Conservation (phyloP, 148 eudicot species). For the Agrostemma githago region DNA sequence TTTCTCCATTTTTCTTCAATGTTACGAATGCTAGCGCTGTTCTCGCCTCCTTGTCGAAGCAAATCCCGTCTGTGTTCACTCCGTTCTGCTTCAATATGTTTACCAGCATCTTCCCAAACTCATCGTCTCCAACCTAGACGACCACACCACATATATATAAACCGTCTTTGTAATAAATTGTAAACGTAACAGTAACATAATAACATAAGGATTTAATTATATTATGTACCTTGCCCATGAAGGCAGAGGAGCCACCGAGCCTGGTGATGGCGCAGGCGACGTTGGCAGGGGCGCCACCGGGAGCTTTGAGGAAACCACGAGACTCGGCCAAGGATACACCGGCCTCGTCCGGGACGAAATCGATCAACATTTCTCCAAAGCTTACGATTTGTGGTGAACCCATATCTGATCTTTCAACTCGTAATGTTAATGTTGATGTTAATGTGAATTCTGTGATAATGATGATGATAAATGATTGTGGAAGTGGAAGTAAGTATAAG, state of each 20-base stretch:
- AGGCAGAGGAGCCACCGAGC: conserved; percentile 57
- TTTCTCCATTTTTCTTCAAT: conserved; percentile 39
- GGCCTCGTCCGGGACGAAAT: conserved; percentile 49
- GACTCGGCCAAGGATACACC: conserved; percentile 62
- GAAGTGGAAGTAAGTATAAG: too few species aligned
- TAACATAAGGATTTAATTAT: too few species aligned
- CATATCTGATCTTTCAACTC: conserved; percentile 7
- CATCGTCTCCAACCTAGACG: conserved; percentile 52
- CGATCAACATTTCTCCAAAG: conserved; percentile 68
- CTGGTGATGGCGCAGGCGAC: conserved; percentile 49
- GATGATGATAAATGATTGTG: too few species aligned
- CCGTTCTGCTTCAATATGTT: conserved; percentile 47
- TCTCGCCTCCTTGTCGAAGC: conserved; percentile 43
- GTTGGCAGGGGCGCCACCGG: conserved; percentile 75
- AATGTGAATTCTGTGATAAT: too few species aligned
- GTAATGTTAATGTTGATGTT: not conserved
- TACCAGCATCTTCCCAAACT: conserved; percentile 56
- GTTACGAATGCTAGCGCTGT: conserved; percentile 67
- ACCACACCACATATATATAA: not conserved
- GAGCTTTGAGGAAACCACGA: conserved; percentile 51
- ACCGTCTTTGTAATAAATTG: too few species aligned
- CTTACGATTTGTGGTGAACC: conserved; percentile 34
- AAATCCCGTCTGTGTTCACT: conserved; percentile 39
- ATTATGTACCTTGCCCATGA: conserved; percentile 48
- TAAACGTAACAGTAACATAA: not conserved